Evolutionary conservation across 179 eudicot genomes (phyloP).

Genomic region (Camellia oleifera): DNA sequence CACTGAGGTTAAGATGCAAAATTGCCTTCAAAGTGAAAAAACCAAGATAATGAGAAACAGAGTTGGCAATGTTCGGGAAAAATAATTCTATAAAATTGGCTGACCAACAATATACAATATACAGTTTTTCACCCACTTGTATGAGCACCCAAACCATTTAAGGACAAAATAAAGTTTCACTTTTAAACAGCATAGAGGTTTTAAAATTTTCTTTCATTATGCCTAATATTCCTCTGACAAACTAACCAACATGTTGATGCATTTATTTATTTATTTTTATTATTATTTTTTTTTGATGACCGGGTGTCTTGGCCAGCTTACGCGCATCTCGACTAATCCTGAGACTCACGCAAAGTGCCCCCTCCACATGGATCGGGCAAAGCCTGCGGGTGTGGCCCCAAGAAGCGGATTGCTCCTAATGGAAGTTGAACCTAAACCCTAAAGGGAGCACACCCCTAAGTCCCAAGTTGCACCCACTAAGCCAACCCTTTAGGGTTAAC

Average conservation of each 20-base stretch:
- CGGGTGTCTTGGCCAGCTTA: no score
- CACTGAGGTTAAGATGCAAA: background rate
- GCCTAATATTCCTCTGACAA: background rate
- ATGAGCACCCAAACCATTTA: background rate
- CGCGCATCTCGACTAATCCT: no score
- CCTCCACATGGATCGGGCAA: no score
- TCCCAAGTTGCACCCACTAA: no score
- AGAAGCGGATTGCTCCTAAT: no score
- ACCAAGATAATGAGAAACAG: background rate
- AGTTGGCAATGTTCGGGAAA: background rate
- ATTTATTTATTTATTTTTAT: background rate
- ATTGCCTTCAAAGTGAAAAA: background rate
- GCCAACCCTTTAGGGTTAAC: background rate
- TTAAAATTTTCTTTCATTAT: background rate
- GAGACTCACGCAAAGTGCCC: no score
- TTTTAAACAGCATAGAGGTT: background rate
- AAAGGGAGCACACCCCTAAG: no score
- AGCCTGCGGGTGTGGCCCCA: no score
- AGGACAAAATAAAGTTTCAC: background rate
- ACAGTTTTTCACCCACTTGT: background rate
- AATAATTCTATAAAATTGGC: background rate
- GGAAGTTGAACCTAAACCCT: no score
- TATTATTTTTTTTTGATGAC: no score
- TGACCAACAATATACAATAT: background rate
- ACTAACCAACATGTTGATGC: slow-evolving; percentile 6